phyloP scores from a whole-genome alignment of 2,329 filamentous ascomycete species.

The Monosporascus sp. region DNA sequence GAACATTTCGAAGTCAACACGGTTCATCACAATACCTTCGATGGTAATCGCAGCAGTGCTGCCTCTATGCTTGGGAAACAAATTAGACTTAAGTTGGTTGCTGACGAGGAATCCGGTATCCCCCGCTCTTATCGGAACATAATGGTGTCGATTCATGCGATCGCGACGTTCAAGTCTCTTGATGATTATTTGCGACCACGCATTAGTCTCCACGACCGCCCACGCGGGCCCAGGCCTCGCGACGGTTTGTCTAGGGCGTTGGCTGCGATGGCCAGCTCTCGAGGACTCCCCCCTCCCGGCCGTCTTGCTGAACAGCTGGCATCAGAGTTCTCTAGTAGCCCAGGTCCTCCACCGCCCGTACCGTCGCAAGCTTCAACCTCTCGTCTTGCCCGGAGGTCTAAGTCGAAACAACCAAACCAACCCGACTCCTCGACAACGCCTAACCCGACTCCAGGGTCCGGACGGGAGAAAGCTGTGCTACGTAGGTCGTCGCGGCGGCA shows the following conservation, averaged over 20 bases:
- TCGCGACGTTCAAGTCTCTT: conserved; percentile 93
- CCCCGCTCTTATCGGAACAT: conserved; percentile 85
- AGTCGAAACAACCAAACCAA: conserved; percentile 39
- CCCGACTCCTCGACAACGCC: conserved; percentile 36
- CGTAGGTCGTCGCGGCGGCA: conserved; percentile 61
- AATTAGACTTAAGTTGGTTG: conserved; percentile 79
- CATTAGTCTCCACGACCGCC: conserved; percentile 74
- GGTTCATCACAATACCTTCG: conserved; percentile 86
- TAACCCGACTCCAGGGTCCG: conserved; percentile 40
- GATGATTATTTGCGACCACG: conserved; percentile 93
- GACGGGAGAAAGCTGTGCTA: conserved; percentile 52
- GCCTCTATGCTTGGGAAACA: conserved; percentile 97
- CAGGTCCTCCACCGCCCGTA: conserved; percentile 31
- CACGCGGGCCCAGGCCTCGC: conserved; percentile 54
- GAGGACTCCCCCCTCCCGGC: conserved; percentile 50
- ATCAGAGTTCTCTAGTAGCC: conserved; percentile 31
- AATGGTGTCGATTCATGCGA: conserved; percentile 97
- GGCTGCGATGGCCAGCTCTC: conserved; percentile 70
- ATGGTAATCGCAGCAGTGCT: conserved; percentile 83
- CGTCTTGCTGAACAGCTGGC: conserved; percentile 40
- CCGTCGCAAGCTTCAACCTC: conserved; percentile 37
- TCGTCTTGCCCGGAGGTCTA: conserved; percentile 39
- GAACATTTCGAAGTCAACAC: conserved; percentile 98
- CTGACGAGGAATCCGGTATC: conserved; percentile 86
- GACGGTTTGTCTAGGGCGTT: conserved; percentile 63